Evolutionary conservation across 225 moss, liverwort and hornwort species (phyloP).

Genomic region (Asterella californica): DNA sequence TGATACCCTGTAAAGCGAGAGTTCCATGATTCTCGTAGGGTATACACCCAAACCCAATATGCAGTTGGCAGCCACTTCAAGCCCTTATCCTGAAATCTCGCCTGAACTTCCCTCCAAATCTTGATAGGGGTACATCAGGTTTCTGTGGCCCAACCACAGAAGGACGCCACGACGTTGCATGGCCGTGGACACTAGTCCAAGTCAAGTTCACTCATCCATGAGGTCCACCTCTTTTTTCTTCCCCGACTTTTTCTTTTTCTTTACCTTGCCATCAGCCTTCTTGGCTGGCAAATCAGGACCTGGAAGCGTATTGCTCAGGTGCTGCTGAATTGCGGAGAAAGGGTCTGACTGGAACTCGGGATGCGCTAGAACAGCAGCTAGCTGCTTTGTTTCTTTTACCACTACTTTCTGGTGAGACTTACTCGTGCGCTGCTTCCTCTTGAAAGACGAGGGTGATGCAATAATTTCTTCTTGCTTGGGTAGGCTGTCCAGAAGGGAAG

Average conservation of each 20-base stretch:
- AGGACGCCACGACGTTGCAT: background rate
- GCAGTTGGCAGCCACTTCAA: background rate
- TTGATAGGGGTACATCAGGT: background rate
- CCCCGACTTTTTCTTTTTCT: conserved; percentile 21
- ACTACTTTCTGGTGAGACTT: conserved; percentile 75
- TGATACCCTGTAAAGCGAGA: background rate
- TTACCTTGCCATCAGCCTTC: conserved; percentile 19
- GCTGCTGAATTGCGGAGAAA: conserved; percentile 83
- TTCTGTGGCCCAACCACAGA: background rate
- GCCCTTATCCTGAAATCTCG: background rate
- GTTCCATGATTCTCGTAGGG: background rate
- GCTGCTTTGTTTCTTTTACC: conserved; percentile 70
- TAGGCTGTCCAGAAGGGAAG: conserved; percentile 71
- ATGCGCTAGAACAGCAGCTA: conserved; percentile 73
- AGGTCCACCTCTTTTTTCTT: background rate
- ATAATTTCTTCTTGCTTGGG: conserved; percentile 48
- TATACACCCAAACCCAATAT: background rate
- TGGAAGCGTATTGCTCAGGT: conserved; percentile 60
- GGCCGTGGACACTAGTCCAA: background rate
- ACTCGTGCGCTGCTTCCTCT: conserved; percentile 45
- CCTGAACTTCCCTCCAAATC: background rate
- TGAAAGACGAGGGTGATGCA: conserved; percentile 39
- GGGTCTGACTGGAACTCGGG: conserved; percentile 75
- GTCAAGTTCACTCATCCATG: conserved; percentile 10
- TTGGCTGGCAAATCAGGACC: conserved; percentile 30